Conservation (phyloP, 768 basidiomycete genomes). For the Mycena indigotica region DNA sequence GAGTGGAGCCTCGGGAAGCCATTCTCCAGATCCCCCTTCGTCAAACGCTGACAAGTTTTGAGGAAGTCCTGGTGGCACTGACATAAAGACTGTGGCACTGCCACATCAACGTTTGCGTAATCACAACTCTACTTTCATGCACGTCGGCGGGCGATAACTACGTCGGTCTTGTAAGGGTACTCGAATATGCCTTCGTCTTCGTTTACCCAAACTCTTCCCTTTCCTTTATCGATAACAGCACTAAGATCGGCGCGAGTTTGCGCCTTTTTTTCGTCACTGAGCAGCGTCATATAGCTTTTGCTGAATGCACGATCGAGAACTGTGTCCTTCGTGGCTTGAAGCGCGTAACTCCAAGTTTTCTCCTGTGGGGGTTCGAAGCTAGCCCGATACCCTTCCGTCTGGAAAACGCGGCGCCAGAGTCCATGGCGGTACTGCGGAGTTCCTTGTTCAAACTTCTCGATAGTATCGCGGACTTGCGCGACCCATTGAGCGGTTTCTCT, state of each 20-base stretch:
- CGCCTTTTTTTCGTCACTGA: constrained; percentile 58
- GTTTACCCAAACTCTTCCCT: constrained; percentile 43
- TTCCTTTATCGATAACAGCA: constrained; percentile 57
- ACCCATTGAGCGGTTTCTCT: constrained; percentile 75
- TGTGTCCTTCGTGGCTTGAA: constrained; percentile 55
- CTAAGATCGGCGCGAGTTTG: constrained; percentile 54
- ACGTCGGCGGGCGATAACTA: constrained; percentile 48
- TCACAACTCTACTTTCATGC: not conserved
- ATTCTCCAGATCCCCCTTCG: constrained; percentile 14
- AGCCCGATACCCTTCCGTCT: constrained; percentile 58
- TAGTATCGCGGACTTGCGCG: constrained; percentile 65
- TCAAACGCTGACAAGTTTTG: not conserved
- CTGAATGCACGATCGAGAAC: constrained; percentile 70
- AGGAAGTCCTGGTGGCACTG: constrained; percentile 12
- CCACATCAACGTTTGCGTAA: not conserved
- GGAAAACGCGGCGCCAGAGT: constrained; percentile 73
- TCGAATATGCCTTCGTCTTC: constrained; percentile 25
- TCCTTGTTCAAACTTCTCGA: constrained; percentile 68
- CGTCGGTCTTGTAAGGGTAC: constrained; percentile 74
- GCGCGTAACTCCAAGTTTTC: constrained; percentile 52
- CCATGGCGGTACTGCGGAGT: constrained; percentile 82
- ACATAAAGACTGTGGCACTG: not conserved
- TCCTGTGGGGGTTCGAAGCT: constrained; percentile 65
- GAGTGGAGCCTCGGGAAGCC: constrained; percentile 17
- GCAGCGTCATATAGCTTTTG: constrained; percentile 83